Evolutionary conservation across 1,284 basidiomycete species (phyloP).

Genomic region (Tylopilus sp.): DNA sequence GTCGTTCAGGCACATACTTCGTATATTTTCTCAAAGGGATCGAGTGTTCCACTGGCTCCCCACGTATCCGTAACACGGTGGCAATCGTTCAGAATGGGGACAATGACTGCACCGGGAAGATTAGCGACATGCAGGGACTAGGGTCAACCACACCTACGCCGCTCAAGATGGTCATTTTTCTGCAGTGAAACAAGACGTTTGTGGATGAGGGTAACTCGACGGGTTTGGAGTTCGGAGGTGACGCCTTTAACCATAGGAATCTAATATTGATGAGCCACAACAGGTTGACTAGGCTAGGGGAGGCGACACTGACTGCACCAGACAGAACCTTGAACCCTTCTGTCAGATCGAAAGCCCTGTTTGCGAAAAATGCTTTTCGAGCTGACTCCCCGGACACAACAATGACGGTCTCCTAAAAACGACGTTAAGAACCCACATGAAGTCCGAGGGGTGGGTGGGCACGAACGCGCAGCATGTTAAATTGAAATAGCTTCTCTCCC

Average conservation of each 20-base stretch:
- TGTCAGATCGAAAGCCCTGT: slow-evolving; percentile 65
- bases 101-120: slow-evolving; percentile 46
- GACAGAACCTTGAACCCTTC: slow-evolving; percentile 74
- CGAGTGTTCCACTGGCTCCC: slow-evolving; percentile 56
- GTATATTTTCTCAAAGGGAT: slow-evolving; percentile 68
- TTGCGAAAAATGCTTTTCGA: slow-evolving; percentile 63
- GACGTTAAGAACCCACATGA: slow-evolving; percentile 20
- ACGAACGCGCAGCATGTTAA: slow-evolving; percentile 53
- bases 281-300: slow-evolving; percentile 4
- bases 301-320: slow-evolving; percentile 53
- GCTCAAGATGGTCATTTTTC: slow-evolving; percentile 52
- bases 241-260: slow-evolving; percentile 71
- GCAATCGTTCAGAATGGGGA: slow-evolving; percentile 59
- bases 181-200: slow-evolving; percentile 62
- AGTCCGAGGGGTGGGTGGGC: slow-evolving; percentile 7
- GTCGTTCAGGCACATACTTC: slow-evolving; percentile 44
- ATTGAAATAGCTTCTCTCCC: slow-evolving; percentile 60
- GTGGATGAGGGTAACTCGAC: slow-evolving; percentile 60
- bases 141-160: slow-evolving; percentile 43
- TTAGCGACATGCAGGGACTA: slow-evolving; percentile 14
- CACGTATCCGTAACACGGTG: slow-evolving; percentile 55
- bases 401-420: slow-evolving; percentile 56
- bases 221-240: slow-evolving; percentile 61
- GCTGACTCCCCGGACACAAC: slow-evolving; percentile 69
- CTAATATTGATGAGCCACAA: slow-evolving; percentile 33